Conservation (phyloP, 2,329 filamentous ascomycete genomes). For the Talaromyces rugulosus region DNA sequence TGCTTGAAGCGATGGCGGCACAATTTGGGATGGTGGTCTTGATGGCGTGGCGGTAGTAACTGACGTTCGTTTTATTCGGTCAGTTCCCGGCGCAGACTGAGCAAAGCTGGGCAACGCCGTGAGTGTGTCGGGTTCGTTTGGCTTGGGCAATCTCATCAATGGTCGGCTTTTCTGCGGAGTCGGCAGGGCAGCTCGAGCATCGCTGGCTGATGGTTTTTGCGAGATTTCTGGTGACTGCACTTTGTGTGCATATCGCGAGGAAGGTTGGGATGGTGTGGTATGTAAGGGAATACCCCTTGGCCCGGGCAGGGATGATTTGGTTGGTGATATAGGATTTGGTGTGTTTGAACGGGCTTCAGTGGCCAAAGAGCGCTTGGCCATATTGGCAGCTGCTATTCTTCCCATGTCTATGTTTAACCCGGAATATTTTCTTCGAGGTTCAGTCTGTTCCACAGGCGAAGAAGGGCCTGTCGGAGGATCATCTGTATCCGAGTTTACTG, state of each 20-base stretch:
- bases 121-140: neutral
- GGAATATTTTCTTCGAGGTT: neutral
- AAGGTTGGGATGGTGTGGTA: neutral
- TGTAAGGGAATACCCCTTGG: neutral
- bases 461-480: neutral
- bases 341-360: neutral
- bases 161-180: neutral
- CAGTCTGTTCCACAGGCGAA: neutral
- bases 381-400: neutral
- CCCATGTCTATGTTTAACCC: neutral
- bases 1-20: neutral
- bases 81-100: slow-evolving; percentile 1
- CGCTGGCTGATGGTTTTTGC: slow-evolving; percentile 2
- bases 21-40: neutral
- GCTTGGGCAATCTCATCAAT: slow-evolving; percentile 5
- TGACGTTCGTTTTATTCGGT: slow-evolving; percentile 3
- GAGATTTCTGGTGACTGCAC: slow-evolving; percentile 1
- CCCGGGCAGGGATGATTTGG: slow-evolving; percentile 8
- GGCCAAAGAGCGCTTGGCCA: slow-evolving; percentile 4
- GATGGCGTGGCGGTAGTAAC: neutral
- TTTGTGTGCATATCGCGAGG: neutral
- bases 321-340: slow-evolving; percentile 2
- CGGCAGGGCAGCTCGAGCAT: slow-evolving; percentile 1
- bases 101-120: slow-evolving; percentile 2
- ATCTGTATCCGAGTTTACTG: neutral